Evolutionary conservation across 768 basidiomycete species (phyloP), one percentile per base, ranked within the genome.

Genomic region (Suillus cothurnatus): DNA sequence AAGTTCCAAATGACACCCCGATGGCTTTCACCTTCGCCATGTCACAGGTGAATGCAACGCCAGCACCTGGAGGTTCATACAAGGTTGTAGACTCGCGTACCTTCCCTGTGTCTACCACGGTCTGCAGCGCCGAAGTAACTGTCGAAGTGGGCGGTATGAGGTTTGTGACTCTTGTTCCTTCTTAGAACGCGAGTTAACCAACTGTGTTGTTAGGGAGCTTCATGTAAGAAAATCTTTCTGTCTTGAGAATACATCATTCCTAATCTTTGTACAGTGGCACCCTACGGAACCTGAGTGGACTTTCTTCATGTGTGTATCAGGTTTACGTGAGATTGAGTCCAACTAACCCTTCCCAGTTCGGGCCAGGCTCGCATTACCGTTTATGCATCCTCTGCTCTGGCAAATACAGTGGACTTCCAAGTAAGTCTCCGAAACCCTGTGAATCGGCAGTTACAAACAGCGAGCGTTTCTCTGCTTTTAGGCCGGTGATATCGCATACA

Each of bases 111-210:
- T 71, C 88, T 2, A 76, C 81, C 41, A 86, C 82, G 1, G 82
- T 89, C 43, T 81, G 84, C 21, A 84, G 81, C 4, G 88, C 82
- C 5, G 86, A 88, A 64, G 84, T 89, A 2, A 80, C 76, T 3
- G 81, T 90, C 34, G 82, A 88, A 62, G 82, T 81, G 38, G 88
- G 85, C n/a, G 88, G 85, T 11, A 82, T 88, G 78, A 81, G 86
- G 85, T 85, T 55, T 21, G 77, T 73, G 19, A 34, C 26, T 57
- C 47, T 14, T 41, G 2, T 19, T 6, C 61, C 31, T 7, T 31
- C 15, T 7, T 32, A n/a, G 43, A 11, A 1, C 21, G 11, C 7
- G 61, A 1, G 15, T 49, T 69, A 11, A 70, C 50, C 21, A 0
- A 14, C 49, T 45, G 28, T 12, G 7, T 47, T 5, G 57, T 50